A percentile compares a stretch with the other conserved stretches of the same genome.
phyloP scores from a whole-genome alignment of 768 basidiomycete genomes.

The Epithele typhae region DNA sequence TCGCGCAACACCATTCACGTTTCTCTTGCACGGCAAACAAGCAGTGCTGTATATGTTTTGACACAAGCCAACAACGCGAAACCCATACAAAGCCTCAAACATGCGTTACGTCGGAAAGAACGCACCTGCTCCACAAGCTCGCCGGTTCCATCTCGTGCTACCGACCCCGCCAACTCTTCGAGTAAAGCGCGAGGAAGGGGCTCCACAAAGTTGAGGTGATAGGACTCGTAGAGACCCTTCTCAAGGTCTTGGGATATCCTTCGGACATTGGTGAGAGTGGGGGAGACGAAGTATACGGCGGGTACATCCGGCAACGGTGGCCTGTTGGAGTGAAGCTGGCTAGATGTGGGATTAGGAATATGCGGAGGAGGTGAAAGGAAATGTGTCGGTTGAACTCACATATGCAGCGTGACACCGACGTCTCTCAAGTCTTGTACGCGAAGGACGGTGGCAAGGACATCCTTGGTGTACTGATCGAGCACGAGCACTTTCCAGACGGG shows the following conservation, averaged over 20 bases:
- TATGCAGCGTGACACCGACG: constrained; percentile 95
- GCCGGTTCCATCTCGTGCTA: constrained; percentile 78
- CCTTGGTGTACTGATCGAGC: constrained; percentile 92
- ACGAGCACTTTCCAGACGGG: constrained; percentile 97
- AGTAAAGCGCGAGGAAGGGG: constrained; percentile 83
- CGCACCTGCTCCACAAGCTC: constrained; percentile 76
- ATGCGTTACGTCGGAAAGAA: constrained; percentile 15
- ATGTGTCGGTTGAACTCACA: constrained; percentile 67
- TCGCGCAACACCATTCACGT: no score
- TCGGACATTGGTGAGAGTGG: constrained; percentile 79
- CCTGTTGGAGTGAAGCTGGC: constrained; percentile 86
- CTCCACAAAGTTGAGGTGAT: constrained; percentile 93
- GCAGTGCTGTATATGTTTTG: no score
- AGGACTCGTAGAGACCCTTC: constrained; percentile 86
- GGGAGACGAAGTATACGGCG: constrained; percentile 94
- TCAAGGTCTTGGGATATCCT: constrained; percentile 93
- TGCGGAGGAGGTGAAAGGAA: background rate
- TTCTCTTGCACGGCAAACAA: no score
- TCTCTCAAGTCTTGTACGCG: constrained; percentile 96
- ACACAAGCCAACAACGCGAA: no score
- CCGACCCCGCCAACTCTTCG: constrained; percentile 88
- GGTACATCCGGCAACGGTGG: constrained; percentile 94
- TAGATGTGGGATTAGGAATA: constrained; percentile 28
- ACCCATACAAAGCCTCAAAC: no score
- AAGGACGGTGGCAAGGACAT: constrained; percentile 91